Base-by-base conservation (phyloP, 495 filamentous ascomycete genomes). In the Choiromyces venosus region DNA sequence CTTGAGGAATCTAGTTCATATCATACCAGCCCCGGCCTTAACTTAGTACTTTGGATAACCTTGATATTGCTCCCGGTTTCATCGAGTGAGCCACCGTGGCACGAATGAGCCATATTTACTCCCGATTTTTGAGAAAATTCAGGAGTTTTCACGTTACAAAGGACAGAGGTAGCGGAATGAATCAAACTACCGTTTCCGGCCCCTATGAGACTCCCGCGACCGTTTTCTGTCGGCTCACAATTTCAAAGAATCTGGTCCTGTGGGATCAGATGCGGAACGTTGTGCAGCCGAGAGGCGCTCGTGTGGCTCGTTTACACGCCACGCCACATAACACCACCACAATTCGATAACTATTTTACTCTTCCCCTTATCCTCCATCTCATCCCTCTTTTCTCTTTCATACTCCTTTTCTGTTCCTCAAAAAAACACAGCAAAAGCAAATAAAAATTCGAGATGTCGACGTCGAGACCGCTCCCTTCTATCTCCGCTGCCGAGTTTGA, bases 401-500 rank as follows among this genome's bases (percentile, higher is more conserved):
- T 33, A 12, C 52, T 61, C 52, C 25, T 61, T 61, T 33, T 14
- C 33, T 12, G 25, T 61, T 16, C 33, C 52, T 33, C 10, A 25
- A 61, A n/a, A 16, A 10, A 61, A 33, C 52, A 16, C 52, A 33
- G 25, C 18, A 29, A 61, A 61, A 61, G 52, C 25, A 5, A 4
- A 33, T 12, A 61, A 33, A 33, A 33, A 33, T 61, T 61, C 4
- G 33, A 33, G 25, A 61, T 61, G 52, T 14, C 52, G 25, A 61
- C 25, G 18, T 1, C 52, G 10, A 86, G 79, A 33, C 90, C 87
- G 52, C 86, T 97, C 37, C 93, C 94, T 56, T 95, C 89, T 33
- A 88, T 97, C 79, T 89, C 90, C 39, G 83, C 85, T 78, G 87
- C 89, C 72, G 92, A 98, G 81, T 89, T 99, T 76, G 88, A 88